These are phyloP conservation scores for Vigna hirtella DNA, from an alignment of 306 rosid species.

Conservation along the genomic window DNA sequence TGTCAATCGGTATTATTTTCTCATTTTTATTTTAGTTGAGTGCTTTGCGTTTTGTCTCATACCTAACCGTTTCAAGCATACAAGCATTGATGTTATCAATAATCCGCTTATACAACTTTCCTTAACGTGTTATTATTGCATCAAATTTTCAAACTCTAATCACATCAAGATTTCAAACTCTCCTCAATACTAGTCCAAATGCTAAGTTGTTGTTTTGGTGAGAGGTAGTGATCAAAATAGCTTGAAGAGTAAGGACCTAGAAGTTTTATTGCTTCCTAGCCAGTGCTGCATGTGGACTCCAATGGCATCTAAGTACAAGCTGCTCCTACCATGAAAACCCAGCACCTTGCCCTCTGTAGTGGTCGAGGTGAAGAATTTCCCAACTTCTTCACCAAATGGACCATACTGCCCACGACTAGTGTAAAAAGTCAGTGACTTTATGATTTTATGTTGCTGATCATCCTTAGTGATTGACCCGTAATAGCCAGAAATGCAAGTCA, in stretches of 20 bases:
- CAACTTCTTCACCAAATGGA: slow-evolving; percentile 89
- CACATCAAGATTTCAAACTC: slow-evolving; percentile 26
- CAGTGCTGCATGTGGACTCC: slow-evolving; percentile 97
- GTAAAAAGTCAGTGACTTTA: slow-evolving; percentile 76
- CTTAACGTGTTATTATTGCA: neutral
- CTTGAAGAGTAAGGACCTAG: slow-evolving; percentile 70
- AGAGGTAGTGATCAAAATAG: slow-evolving; percentile 47
- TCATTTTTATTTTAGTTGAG: too few species aligned
- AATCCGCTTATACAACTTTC: slow-evolving; percentile 17
- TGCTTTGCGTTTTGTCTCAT: too few species aligned
- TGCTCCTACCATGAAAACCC: slow-evolving; percentile 85
- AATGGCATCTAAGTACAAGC: slow-evolving; percentile 85
- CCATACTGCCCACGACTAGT: slow-evolving; percentile 94
- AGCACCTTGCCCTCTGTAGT: slow-evolving; percentile 89
- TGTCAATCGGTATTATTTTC: too few species aligned
- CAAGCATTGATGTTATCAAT: slow-evolving; percentile 30
- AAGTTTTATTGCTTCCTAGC: slow-evolving; percentile 74
- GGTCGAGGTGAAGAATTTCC: slow-evolving; percentile 87
- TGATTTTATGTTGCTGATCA: slow-evolving; percentile 52
- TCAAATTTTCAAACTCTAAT: neutral
- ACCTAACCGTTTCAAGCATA: slow-evolving; percentile 3
- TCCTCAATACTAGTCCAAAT: slow-evolving; percentile 15
- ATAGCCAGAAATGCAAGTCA: slow-evolving; percentile 80
- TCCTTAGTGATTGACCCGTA: slow-evolving; percentile 60
- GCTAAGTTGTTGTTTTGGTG: slow-evolving; percentile 28